Conservation (phyloP, 495 filamentous ascomycete species). For the Aspergillus sparsus region DNA sequence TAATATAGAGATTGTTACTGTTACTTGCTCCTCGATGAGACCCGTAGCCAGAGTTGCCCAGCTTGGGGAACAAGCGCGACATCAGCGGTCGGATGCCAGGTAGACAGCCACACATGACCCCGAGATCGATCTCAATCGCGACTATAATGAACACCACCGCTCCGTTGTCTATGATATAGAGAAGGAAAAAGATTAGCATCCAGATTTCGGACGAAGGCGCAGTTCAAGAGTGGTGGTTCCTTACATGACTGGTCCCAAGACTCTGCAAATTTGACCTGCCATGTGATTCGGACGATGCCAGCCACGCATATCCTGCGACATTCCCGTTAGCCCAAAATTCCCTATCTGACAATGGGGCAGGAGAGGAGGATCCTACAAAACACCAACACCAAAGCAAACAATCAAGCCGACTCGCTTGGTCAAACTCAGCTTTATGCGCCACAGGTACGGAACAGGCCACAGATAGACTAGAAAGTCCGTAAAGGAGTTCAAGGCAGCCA, state of each 20-base stretch:
- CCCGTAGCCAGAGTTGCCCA: constrained; percentile 4
- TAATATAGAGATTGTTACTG: not conserved
- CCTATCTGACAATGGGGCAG: not conserved
- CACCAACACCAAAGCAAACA: constrained; percentile 10
- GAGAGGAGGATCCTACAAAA: constrained; percentile 1
- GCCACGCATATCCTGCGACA: constrained; percentile 10
- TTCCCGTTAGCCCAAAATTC: not conserved
- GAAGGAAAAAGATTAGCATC: not conserved
- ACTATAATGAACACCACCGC: constrained; percentile 9
- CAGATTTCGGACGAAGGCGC: not conserved
- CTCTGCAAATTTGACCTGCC: constrained; percentile 7
- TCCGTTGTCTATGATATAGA: not conserved
- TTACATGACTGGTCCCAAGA: constrained; percentile 11
- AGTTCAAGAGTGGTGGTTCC: not conserved
- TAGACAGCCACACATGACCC: constrained; percentile 7
- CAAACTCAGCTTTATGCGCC: constrained; percentile 6
- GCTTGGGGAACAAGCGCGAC: constrained; percentile 6
- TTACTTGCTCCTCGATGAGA: constrained; percentile 5
- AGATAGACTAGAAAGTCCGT: constrained; percentile 15
- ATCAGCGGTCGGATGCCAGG: constrained; percentile 12
- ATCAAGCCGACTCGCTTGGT: constrained; percentile 3
- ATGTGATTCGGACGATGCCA: constrained; percentile 12
- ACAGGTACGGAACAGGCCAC: constrained; percentile 8
- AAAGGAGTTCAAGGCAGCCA: constrained; percentile 9
- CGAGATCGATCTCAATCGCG: constrained; percentile 5